phyloP scores from a whole-genome alignment of 1,139 yeast genomes.

The Candida sp. region DNA sequence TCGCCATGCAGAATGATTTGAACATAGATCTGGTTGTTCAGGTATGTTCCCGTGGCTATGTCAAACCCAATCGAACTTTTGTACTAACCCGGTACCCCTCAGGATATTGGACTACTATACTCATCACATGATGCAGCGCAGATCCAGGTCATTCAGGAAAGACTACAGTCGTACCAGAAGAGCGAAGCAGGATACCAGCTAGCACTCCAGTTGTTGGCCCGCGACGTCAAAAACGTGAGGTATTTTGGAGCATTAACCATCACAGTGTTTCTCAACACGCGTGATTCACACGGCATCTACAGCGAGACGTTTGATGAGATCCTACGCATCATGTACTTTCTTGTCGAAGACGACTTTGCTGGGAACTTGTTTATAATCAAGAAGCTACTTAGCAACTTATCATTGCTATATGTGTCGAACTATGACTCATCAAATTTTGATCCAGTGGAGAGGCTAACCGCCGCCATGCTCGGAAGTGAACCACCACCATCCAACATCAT shows the following conservation, averaged over 20 bases:
- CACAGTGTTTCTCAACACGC: constrained; percentile 57
- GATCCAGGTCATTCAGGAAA: constrained; percentile 51
- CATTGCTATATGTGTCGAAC: constrained; percentile 49
- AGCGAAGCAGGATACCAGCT: constrained; percentile 52
- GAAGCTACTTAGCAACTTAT: constrained; percentile 54
- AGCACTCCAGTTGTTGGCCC: constrained; percentile 50
- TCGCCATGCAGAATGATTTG: constrained; percentile 7
- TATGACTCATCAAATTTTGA: constrained; percentile 19
- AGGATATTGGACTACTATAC: constrained; percentile 46
- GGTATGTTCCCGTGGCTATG: constrained; percentile 16
- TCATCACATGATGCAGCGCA: constrained; percentile 43
- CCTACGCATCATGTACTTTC: constrained; percentile 1
- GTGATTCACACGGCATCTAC: constrained; percentile 5
- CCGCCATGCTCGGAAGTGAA: not conserved
- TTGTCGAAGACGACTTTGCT: constrained; percentile 9
- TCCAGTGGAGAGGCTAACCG: constrained; percentile 9
- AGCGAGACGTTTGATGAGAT: constrained; percentile 13
- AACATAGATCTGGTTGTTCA: constrained; percentile 15
- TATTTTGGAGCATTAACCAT: constrained; percentile 79
- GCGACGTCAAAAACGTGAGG: constrained; percentile 52
- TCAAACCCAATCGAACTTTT: not conserved
- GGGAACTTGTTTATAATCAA: constrained; percentile 29
- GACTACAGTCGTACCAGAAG: constrained; percentile 58
- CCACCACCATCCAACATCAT: not conserved
- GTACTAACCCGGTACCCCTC: constrained; percentile 13